Percentiles rank a stretch among this genome's conserved stretches.
Evolutionary conservation across 805 yeast species (phyloP).

Genomic region (Wickerhamomyces chambardii): DNA sequence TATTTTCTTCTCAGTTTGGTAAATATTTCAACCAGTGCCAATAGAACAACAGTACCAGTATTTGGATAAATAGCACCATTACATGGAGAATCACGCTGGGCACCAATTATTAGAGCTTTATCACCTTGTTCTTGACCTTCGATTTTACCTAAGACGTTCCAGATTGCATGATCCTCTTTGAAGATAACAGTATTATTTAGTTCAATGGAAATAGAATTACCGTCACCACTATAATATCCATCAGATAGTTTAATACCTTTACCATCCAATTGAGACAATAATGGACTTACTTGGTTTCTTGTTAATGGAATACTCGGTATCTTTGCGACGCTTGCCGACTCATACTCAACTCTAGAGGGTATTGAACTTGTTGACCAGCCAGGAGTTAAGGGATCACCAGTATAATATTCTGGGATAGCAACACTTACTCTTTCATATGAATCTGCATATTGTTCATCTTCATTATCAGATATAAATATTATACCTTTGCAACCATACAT

Average conservation of each 20-base stretch:
- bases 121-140: slow-evolving; percentile 75
- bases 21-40: slow-evolving; percentile 64
- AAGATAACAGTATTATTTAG: slow-evolving; percentile 10
- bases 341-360: slow-evolving; percentile 30
- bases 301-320: slow-evolving; percentile 77
- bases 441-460: slow-evolving; percentile 21
- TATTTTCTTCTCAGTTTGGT: slow-evolving; percentile 55
- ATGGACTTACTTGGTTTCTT: slow-evolving; percentile 51
- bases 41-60: slow-evolving; percentile 65
- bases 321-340: slow-evolving; percentile 45
- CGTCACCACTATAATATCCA: slow-evolving; percentile 13
- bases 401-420: slow-evolving; percentile 45
- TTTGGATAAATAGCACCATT: slow-evolving; percentile 66
- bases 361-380: slow-evolving; percentile 52
- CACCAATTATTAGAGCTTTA: slow-evolving; percentile 69
- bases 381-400: slow-evolving; percentile 78
- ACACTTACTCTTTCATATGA: slow-evolving; percentile 34
- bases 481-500: slow-evolving; percentile 53
- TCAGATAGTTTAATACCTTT: slow-evolving; percentile 10
- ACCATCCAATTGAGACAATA: slow-evolving; percentile 17
- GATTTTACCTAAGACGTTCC: slow-evolving; percentile 76
- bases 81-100: slow-evolving; percentile 71
- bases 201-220: slow-evolving; percentile 11
- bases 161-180: slow-evolving; percentile 46
- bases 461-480: slow-evolving; percentile 49